Evolutionary conservation across 495 filamentous ascomycete genomes (phyloP).

Genomic region (Neurospora sublineolata): DNA sequence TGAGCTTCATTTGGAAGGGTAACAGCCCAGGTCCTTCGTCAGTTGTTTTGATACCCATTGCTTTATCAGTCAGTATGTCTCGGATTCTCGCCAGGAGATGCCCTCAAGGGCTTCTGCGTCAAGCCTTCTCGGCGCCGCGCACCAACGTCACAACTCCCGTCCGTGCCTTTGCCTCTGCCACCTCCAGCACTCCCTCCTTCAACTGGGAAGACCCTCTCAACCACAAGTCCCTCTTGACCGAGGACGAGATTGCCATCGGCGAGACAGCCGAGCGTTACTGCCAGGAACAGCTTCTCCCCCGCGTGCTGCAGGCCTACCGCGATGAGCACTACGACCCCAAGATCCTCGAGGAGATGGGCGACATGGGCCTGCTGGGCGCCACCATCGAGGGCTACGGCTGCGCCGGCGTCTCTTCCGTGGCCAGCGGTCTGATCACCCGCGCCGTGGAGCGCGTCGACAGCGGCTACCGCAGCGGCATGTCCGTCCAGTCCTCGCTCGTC

Average conservation of each 20-base stretch:
- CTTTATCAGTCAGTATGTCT: neutral
- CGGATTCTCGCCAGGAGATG: conserved; percentile 2
- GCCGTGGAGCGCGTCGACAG: conserved; percentile 94
- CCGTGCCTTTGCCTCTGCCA: conserved; percentile 15
- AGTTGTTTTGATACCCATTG: neutral
- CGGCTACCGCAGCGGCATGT: conserved; percentile 92
- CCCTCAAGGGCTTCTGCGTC: conserved; percentile 3
- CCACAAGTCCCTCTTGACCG: conserved; percentile 61
- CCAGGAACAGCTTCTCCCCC: conserved; percentile 74
- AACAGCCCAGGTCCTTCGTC: too few relatives aligned
- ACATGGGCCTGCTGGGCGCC: conserved; percentile 80
- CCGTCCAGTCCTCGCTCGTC: conserved; percentile 84
- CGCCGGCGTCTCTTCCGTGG: conserved; percentile 85
- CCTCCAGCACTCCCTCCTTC: conserved; percentile 36
- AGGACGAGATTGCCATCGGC: conserved; percentile 80
- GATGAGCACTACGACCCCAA: conserved; percentile 83
- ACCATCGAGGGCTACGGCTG: conserved; percentile 89
- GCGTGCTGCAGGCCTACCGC: conserved; percentile 88
- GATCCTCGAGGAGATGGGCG: conserved; percentile 92
- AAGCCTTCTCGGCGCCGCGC: neutral
- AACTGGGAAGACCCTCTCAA: conserved; percentile 88
- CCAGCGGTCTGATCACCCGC: conserved; percentile 84
- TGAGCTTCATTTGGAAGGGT: neutral
- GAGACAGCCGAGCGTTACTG: conserved; percentile 87
- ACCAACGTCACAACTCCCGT: neutral